phyloP scores from a whole-genome alignment of 2,329 filamentous ascomycete genomes.

The Verticillium isaacii region DNA sequence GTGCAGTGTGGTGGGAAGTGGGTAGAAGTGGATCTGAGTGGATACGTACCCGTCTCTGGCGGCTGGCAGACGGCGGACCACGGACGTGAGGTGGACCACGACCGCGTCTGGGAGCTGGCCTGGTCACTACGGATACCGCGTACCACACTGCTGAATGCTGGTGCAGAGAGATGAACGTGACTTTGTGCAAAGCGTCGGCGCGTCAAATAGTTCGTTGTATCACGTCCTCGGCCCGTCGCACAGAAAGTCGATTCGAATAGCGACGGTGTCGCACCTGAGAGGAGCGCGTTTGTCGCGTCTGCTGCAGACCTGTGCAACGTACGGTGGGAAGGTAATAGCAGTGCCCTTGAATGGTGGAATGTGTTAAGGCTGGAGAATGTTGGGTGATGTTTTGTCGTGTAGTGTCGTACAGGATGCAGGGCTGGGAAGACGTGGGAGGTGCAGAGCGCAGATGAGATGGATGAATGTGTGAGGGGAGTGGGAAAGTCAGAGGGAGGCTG shows the following conservation, averaged over 20 bases:
- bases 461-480: background rate
- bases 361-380: background rate
- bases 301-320: background rate
- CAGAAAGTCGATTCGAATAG: background rate
- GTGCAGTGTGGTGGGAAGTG: conserved; percentile 1
- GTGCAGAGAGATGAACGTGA: background rate
- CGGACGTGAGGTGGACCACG: background rate
- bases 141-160: background rate
- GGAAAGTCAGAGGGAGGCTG: background rate
- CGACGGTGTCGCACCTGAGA: background rate
- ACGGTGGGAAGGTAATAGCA: background rate
- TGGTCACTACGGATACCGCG: conserved; percentile 5
- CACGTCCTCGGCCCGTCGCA: background rate
- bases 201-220: background rate
- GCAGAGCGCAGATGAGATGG: background rate
- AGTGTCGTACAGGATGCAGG: background rate
- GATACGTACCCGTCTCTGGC: conserved; percentile 2
- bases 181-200: background rate
- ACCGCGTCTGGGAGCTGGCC: background rate
- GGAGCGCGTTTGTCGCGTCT: background rate
- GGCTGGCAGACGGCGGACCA: background rate
- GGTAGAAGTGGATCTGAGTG: background rate
- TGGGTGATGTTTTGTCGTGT: background rate
- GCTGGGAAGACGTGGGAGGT: background rate
- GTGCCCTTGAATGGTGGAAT: background rate